Conservation (phyloP, 225 moss, liverwort and hornwort genomes). For the Pleurozium schreberi region DNA sequence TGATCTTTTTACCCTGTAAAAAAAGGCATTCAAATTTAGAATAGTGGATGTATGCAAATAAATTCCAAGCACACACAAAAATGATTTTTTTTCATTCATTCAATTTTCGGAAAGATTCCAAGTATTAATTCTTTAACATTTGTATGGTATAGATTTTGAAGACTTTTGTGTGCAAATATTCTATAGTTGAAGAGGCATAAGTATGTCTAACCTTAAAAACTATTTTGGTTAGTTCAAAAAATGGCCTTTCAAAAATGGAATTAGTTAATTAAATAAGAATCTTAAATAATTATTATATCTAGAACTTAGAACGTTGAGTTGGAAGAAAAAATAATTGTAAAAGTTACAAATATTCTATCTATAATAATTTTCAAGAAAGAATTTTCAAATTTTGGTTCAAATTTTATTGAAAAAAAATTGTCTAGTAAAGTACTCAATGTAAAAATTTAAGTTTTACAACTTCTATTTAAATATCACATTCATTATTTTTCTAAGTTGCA, state of each 20-base stretch:
- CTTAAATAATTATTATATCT: not conserved
- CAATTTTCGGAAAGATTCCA: not conserved
- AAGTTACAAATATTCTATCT: not conserved
- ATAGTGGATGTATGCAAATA: accelerated
- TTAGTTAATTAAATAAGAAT: not conserved
- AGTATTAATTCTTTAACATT: not conserved
- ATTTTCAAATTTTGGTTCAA: not conserved
- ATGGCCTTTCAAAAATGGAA: not conserved
- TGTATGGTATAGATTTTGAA: not conserved
- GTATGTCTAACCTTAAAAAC: accelerated
- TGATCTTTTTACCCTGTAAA: accelerated
- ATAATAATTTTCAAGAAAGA: not conserved
- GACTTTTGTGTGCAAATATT: not conserved
- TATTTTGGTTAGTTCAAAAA: not conserved
- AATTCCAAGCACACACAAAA: not conserved
- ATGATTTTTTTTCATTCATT: not conserved
- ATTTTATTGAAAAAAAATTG: not conserved
- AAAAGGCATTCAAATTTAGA: not conserved
- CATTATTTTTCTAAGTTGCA: not conserved
- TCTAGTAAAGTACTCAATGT: no score
- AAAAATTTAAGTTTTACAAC: not conserved
- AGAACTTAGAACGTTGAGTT: not conserved
- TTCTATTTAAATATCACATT: accelerated
- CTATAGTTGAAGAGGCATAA: not conserved
- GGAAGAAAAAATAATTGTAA: not conserved